These are phyloP conservation scores for Fusarium nanum DNA, from an alignment of 2,329 filamentous ascomycete species.

Conservation along the genomic window DNA sequence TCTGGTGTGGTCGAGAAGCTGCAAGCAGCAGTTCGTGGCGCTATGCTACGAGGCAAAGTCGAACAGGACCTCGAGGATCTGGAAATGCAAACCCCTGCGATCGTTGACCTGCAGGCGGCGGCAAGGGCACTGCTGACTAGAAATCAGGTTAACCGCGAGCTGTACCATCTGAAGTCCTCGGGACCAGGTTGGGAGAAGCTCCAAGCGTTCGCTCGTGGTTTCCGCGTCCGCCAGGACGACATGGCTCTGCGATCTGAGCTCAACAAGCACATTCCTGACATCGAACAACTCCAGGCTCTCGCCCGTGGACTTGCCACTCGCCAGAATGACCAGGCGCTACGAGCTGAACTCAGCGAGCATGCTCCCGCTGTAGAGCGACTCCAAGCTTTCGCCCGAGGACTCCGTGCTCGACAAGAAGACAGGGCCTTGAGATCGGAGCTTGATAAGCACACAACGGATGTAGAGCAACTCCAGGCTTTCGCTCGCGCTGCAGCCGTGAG, in stretches of 20 bases:
- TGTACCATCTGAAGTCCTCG: slow-evolving; percentile 63
- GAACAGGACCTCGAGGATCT: slow-evolving; percentile 65
- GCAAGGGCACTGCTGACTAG: slow-evolving; percentile 72
- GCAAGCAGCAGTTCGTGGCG: slow-evolving; percentile 76
- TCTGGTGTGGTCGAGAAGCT: slow-evolving; percentile 66
- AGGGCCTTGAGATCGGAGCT: slow-evolving; percentile 62
- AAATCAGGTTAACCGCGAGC: slow-evolving; percentile 63
- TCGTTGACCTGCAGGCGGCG: slow-evolving; percentile 72
- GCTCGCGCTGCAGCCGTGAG: slow-evolving; percentile 67
- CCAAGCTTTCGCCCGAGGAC: slow-evolving; percentile 63
- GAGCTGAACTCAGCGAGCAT: slow-evolving; percentile 61
- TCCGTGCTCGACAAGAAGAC: slow-evolving; percentile 23
- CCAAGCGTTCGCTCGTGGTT: slow-evolving; percentile 59
- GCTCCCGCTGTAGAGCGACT: slow-evolving; percentile 57
- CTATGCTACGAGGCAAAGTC: slow-evolving; percentile 69
- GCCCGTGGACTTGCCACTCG: slow-evolving; percentile 55
- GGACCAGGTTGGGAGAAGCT: slow-evolving; percentile 61
- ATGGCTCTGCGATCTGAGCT: slow-evolving; percentile 60
- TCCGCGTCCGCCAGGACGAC: slow-evolving; percentile 59
- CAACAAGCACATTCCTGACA: slow-evolving; percentile 54
- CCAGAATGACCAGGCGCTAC: slow-evolving; percentile 50
- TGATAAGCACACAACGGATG: slow-evolving; percentile 55
- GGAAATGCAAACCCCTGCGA: slow-evolving; percentile 61
- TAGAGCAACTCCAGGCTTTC: slow-evolving; percentile 63
- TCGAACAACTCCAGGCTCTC: slow-evolving; percentile 62